Evolutionary conservation across 768 basidiomycete genomes (phyloP), one percentile per base, ranked within the genome.

Genomic region (Termitomyces sp.): DNA sequence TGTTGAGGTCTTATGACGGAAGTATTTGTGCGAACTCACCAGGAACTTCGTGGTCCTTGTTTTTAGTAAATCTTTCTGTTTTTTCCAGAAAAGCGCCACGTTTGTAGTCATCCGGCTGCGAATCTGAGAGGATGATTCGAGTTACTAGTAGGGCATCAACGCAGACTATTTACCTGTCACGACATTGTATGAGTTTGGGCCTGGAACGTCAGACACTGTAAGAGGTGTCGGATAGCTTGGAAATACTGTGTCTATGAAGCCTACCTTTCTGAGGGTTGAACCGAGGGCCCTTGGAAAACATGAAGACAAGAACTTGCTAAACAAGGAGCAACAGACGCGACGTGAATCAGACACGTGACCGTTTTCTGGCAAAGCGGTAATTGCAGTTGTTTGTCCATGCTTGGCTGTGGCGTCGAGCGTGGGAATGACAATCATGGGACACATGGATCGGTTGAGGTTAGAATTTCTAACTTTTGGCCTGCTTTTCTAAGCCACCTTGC

Each of bases 51-150:
- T 70, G 66, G 6, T 62, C 60, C 55, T 74, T 77, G 17, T 82
- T 75, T 55, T 76, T 73, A 14, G 61, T 54, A 63, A 83, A 84
- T 2, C 82, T 71, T 40, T 79, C 76, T 2, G 79, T 66, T 60
- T 80, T 84, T 65, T 84, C 82, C 3, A 83, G 69, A 55, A 82
- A 80, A 15, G 79, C 81, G 1, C 82, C 80, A 21, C 76, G 75
- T 63, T 84, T 84, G 64, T 84, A 79, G 15, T 71, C 65, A 28
- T 83, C 81, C 22, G 73, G 69, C 21, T 72, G 71, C 0, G 78
- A 74, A 12, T 78, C 78, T 77, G 54, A 10, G 35, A 12, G 24
- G 22, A 12, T 53, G 24, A 42, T 41, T 41, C n/a, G 19, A 26
- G 43, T 17, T 17, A 8, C 5, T 3, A 4, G 24, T 44, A 24